These are phyloP conservation scores for Lasiosphaeris hirsuta DNA, from an alignment of 495 filamentous ascomycete genomes.

Conservation along the genomic window DNA sequence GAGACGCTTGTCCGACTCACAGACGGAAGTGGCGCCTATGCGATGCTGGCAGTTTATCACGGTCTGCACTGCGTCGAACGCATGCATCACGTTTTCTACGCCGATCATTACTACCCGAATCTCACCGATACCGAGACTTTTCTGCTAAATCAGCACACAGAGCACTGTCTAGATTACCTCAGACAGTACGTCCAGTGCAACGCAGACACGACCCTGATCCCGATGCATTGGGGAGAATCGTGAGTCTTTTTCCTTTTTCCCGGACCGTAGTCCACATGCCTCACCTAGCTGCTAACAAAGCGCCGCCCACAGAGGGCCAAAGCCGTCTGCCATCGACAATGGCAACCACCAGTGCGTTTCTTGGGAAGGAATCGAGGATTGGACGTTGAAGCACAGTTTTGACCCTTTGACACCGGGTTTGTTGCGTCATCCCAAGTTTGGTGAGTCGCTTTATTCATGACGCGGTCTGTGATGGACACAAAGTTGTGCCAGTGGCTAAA, in stretches of 20 bases:
- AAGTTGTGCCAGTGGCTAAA: not conserved
- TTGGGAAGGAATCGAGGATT: conserved; percentile 6
- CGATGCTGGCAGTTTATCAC: conserved; percentile 7
- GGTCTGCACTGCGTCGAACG: conserved; percentile 9
- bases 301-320: not conserved
- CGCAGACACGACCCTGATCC: conserved; percentile 9
- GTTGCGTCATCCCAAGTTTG: conserved; percentile 8
- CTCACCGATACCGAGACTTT: conserved; percentile 1
- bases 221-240: conserved; percentile 7
- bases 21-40: conserved; percentile 6
- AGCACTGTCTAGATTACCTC: conserved; percentile 14
- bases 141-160: conserved; percentile 2
- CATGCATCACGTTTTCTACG: conserved; percentile 4
- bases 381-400: conserved; percentile 5
- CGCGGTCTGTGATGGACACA: not conserved
- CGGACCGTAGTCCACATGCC: too few relatives aligned
- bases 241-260: not conserved
- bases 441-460: not conserved
- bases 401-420: conserved; percentile 4
- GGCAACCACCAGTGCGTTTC: conserved; percentile 7
- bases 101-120: conserved; percentile 7
- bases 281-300: too few relatives aligned
- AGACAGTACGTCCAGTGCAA: conserved; percentile 16
- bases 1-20: conserved; percentile 1
- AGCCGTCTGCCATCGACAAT: not conserved